phyloP scores from a whole-genome alignment of 139 green algal genomes.

The Eudorina sp. region DNA sequence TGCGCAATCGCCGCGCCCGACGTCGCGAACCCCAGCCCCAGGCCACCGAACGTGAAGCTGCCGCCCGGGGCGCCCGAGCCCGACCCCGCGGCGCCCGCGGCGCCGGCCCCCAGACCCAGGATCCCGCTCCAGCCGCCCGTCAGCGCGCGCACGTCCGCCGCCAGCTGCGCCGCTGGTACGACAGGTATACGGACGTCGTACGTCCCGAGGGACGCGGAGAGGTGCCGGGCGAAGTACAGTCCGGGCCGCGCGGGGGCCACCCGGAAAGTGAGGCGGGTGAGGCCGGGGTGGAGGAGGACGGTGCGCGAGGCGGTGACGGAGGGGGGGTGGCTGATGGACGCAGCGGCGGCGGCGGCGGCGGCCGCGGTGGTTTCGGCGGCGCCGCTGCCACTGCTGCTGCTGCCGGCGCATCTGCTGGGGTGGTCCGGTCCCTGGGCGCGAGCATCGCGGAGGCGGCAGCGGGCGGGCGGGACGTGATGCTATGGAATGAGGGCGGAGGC shows the following conservation, averaged over 20 bases:
- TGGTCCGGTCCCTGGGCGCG: no score
- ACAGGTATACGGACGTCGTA: slow-evolving; percentile 33
- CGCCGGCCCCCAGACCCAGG: background rate
- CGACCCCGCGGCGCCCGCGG: background rate
- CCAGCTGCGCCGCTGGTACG: background rate
- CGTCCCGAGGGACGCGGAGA: slow-evolving; percentile 16
- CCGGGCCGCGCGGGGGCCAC: slow-evolving; percentile 17
- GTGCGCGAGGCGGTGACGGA: background rate
- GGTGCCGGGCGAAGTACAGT: slow-evolving; percentile 27
- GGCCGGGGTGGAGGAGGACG: slow-evolving; percentile 1
- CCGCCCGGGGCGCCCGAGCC: background rate
- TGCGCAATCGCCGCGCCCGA: background rate
- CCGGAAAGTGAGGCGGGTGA: slow-evolving; percentile 18
- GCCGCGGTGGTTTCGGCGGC: background rate
- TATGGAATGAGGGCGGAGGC: no score
- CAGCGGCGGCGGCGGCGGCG: no score
- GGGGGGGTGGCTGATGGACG: no score
- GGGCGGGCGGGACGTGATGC: no score
- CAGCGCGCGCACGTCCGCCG: background rate
- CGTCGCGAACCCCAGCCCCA: background rate
- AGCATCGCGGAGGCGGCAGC: no score
- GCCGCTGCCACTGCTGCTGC: background rate
- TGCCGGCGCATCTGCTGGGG: background rate
- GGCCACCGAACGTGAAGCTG: background rate
- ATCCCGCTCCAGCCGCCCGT: background rate